A percentile compares a stretch with the other conserved stretches of the same genome.
phyloP scores from a whole-genome alignment of 768 basidiomycete genomes.

The Thelephora aurantiotincta region DNA sequence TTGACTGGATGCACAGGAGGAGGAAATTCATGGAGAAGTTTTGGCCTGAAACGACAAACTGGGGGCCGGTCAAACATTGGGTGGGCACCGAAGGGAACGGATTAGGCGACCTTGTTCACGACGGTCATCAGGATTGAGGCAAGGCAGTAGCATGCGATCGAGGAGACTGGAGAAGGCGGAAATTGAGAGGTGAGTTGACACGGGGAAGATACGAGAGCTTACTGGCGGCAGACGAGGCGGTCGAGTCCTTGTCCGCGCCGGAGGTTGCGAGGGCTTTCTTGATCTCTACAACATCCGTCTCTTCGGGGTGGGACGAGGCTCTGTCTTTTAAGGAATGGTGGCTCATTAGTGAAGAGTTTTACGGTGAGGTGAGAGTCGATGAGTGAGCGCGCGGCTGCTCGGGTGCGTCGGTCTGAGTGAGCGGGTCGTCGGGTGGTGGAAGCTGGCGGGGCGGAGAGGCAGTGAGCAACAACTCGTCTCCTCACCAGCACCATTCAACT shows the following conservation, averaged over 20 bases:
- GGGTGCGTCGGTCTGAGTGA: no score
- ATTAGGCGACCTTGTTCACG: slow-evolving; percentile 67
- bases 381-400: no score
- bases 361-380: no score
- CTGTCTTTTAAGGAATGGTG: neutral
- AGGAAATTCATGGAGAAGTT: slow-evolving; percentile 97
- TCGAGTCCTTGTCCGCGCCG: slow-evolving; percentile 14
- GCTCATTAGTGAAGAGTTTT: no score
- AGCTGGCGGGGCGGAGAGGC: no score
- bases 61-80: neutral
- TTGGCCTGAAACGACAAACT: slow-evolving; percentile 92
- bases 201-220: neutral
- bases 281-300: slow-evolving; percentile 36
- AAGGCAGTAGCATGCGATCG: slow-evolving; percentile 80
- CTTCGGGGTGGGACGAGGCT: slow-evolving; percentile 8
- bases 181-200: neutral
- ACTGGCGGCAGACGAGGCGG: slow-evolving; percentile 14
- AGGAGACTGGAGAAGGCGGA: slow-evolving; percentile 36
- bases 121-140: slow-evolving; percentile 96
- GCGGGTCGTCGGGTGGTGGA: no score
- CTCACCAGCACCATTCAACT: no score
- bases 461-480: no score
- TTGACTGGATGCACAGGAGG: slow-evolving; percentile 79
- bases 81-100: neutral
- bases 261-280: slow-evolving; percentile 36